Evolutionary conservation across 2,329 filamentous ascomycete genomes (phyloP), one percentile per base, ranked within the genome.

Genomic region (Bipolaris cookei): DNA sequence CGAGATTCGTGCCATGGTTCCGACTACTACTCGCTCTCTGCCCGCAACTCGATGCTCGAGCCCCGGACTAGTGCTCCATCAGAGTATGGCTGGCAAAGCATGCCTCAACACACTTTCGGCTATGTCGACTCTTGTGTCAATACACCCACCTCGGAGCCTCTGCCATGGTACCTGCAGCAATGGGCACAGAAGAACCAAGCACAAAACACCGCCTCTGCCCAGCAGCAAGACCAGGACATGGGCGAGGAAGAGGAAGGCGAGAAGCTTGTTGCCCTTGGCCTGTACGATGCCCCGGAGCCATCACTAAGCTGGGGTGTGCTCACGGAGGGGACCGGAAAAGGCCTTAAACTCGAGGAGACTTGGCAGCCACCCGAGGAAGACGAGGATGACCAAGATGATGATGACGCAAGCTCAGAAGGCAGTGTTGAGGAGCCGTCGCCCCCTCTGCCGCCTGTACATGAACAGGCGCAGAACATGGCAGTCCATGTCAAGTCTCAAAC

Each of bases 331-430:
- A 81, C 79, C 16, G 90, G 90, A 55, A 91, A 91, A 74, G 90
- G 90, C 0, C 79, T 94, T 64, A 94, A 92, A 73, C 79, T 95
- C 3, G 90, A 94, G 75, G 90, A 93, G 73, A 90, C 90, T 0
- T 94, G 84, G 90, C 88, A 86, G 74, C 90, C 83, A 16, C 88
- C 88, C 4, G 70, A 73, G 44, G 67, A 72, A 1, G 74, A 75
- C 0, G 82, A 81, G 8, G 77, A 79, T 2, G 71, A 69, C 3
- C 37, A 39, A 13, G 67, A 71, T 0, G 85, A 85, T 3, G 71
- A 73, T 32, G 73, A 76, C 42, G 70, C 69, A 44, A 76, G 72
- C 58, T 75, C 72, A 1, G 85, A 86, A 2, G 79, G 64, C 46
- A 80, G 73, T 49, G 69, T 14, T 3, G 75, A 74, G n/a, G 75